Evolutionary conservation across 371 early-diverging fungal species (phyloP).

Genomic region (Rhizopus delemar): DNA sequence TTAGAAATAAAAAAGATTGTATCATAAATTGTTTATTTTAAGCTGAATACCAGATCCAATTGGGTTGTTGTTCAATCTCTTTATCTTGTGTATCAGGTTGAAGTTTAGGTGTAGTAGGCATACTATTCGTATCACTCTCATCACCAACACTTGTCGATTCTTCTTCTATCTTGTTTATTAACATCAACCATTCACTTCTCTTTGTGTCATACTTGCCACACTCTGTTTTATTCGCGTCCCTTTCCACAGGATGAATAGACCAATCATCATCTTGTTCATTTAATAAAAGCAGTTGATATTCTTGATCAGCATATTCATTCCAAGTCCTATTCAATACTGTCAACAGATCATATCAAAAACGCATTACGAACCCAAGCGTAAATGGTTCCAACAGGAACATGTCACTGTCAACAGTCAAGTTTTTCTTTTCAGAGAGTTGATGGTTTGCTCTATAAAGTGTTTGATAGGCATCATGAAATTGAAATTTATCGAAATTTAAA

Average conservation of each 20-base stretch:
- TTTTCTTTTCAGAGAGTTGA: constrained; percentile 20
- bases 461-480: constrained; percentile 48
- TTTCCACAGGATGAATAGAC: constrained; percentile 1
- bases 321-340: constrained; percentile 1
- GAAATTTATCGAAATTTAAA: constrained; percentile 46
- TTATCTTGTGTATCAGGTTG: not conserved
- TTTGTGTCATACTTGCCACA: not conserved
- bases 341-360: not conserved
- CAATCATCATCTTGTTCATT: constrained; percentile 15
- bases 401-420: not conserved
- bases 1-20: not conserved
- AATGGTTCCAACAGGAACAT: not conserved
- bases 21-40: not conserved
- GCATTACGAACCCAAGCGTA: constrained; percentile 4
- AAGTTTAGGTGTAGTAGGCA: constrained; percentile 12
- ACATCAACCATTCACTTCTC: not conserved
- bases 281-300: constrained; percentile 19
- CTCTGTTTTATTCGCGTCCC: constrained; percentile 1
- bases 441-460: constrained; percentile 37
- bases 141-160: constrained; percentile 12
- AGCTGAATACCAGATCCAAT: constrained; percentile 6
- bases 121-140: constrained; percentile 12
- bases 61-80: not conserved
- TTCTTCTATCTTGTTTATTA: constrained; percentile 1
- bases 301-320: constrained; percentile 26